These are phyloP conservation scores for Phytophthora hibernalis DNA, from an alignment of 352 stramenopile genomes.

Conservation along the genomic window DNA sequence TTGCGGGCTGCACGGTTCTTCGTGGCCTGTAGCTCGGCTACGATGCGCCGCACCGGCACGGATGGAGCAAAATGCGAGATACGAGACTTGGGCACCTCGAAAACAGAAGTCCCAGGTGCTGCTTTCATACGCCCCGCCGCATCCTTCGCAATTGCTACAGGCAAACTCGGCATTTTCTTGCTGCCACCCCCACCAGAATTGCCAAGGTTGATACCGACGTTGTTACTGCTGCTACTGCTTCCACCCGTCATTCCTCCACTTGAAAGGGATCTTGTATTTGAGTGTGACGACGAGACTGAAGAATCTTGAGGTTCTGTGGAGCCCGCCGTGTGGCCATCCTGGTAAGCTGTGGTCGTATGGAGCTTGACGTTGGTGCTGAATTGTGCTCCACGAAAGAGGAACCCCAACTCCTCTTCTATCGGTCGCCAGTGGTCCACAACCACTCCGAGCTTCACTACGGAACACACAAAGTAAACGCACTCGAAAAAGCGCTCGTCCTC, in stretches of 20 bases:
- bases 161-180: slow-evolving; percentile 62
- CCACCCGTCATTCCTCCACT: background rate
- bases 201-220: background rate
- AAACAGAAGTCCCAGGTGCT: slow-evolving; percentile 14
- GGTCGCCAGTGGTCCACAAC: slow-evolving; percentile 56
- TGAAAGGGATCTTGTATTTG: slow-evolving; percentile 21
- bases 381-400: slow-evolving; percentile 76
- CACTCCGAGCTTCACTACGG: slow-evolving; percentile 74
- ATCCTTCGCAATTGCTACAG: slow-evolving; percentile 34
- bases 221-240: slow-evolving; percentile 36
- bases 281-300: slow-evolving; percentile 14
- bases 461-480: slow-evolving; percentile 80
- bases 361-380: slow-evolving; percentile 71
- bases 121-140: slow-evolving; percentile 16
- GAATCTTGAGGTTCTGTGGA: slow-evolving; percentile 28
- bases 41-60: slow-evolving; percentile 66
- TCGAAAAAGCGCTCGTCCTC: slow-evolving; percentile 87
- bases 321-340: slow-evolving; percentile 12
- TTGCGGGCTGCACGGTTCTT: slow-evolving; percentile 66
- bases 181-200: slow-evolving; percentile 2
- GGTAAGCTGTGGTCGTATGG: slow-evolving; percentile 41
- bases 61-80: slow-evolving; percentile 71
- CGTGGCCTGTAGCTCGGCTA: slow-evolving; percentile 69
- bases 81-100: slow-evolving; percentile 58
- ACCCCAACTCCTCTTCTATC: slow-evolving; percentile 77